These are phyloP conservation scores for Candida sp. DNA, from an alignment of 1,139 yeast genomes.

Conservation along the genomic window DNA sequence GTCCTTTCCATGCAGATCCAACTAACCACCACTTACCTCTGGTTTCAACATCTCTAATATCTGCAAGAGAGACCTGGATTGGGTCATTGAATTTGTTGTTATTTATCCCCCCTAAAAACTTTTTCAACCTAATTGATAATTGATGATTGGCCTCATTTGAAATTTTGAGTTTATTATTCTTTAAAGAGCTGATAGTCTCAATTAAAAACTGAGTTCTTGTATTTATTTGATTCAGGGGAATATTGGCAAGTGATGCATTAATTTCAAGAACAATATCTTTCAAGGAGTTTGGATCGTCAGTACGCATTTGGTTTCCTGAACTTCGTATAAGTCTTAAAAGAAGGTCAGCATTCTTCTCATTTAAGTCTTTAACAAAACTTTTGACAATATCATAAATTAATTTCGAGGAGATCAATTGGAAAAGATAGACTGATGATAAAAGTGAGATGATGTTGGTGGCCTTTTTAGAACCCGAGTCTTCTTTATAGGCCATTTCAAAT, in stretches of 20 bases:
- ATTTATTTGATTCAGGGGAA: slow-evolving; percentile 29
- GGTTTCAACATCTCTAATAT: slow-evolving; percentile 70
- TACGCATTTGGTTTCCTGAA: slow-evolving; percentile 81
- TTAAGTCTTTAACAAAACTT: slow-evolving; percentile 51
- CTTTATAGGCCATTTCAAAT: slow-evolving; percentile 39
- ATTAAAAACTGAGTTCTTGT: slow-evolving; percentile 79
- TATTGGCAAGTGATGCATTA: slow-evolving; percentile 36
- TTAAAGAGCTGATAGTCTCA: slow-evolving; percentile 81
- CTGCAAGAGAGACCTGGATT: slow-evolving; percentile 78
- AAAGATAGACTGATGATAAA: slow-evolving; percentile 71
- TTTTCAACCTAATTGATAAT: slow-evolving; percentile 60
- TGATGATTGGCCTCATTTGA: slow-evolving; percentile 46
- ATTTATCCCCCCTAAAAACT: slow-evolving; percentile 53
- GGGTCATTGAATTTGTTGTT: slow-evolving; percentile 61
- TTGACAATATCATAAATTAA: slow-evolving; percentile 75
- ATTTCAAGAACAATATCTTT: slow-evolving; percentile 74
- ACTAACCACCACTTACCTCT: slow-evolving; percentile 99
- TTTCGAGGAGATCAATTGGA: slow-evolving; percentile 71
- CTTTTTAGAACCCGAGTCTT: slow-evolving; percentile 43
- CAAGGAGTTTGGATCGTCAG: slow-evolving; percentile 86
- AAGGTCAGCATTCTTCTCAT: slow-evolving; percentile 74
- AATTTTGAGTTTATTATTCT: slow-evolving; percentile 74
- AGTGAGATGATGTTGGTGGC: slow-evolving; percentile 70
- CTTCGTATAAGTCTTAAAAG: slow-evolving; percentile 67
- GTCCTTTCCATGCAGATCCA: slow-evolving; percentile 95